phyloP scores from a whole-genome alignment of 2,329 filamentous ascomycete species.

The Nannizziopsis arthrosporioides region DNA sequence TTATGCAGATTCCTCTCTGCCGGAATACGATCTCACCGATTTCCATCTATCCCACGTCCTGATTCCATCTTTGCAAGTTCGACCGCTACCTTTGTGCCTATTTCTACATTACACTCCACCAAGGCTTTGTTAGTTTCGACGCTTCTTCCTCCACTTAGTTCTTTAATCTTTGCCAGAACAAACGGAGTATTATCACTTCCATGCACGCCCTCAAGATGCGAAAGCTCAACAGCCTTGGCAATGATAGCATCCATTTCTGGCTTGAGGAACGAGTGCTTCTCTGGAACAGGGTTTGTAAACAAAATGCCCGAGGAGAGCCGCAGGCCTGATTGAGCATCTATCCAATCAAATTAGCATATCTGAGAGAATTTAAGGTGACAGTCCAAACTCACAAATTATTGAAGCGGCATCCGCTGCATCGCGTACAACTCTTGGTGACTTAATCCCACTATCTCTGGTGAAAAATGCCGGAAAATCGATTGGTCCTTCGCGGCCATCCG shows the following conservation, averaged over 20 bases:
- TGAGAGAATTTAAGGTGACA: neutral
- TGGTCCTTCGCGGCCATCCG: constrained; percentile 58
- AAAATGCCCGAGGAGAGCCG: constrained; percentile 66
- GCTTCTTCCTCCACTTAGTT: constrained; percentile 60
- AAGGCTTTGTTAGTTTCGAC: constrained; percentile 63
- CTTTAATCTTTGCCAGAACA: constrained; percentile 64
- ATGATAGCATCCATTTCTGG: constrained; percentile 60
- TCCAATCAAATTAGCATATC: neutral
- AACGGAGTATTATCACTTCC: constrained; percentile 78
- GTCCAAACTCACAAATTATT: constrained; percentile 54
- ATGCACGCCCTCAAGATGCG: constrained; percentile 50
- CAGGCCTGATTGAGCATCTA: constrained; percentile 60
- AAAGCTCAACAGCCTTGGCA: constrained; percentile 54
- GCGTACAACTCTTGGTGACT: constrained; percentile 62
- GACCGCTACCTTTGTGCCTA: constrained; percentile 54
- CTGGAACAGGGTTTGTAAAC: constrained; percentile 80
- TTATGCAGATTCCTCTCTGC: constrained; percentile 1
- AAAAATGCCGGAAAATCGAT: constrained; percentile 91
- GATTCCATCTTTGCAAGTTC: constrained; percentile 47
- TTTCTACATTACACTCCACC: constrained; percentile 54
- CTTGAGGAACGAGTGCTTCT: constrained; percentile 56
- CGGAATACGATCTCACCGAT: constrained; percentile 31
- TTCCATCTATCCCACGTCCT: constrained; percentile 18
- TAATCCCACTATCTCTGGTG: constrained; percentile 71
- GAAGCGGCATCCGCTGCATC: constrained; percentile 73